Conservation (phyloP, 2,329 filamentous ascomycete genomes). For the Botrytis paeoniae region DNA sequence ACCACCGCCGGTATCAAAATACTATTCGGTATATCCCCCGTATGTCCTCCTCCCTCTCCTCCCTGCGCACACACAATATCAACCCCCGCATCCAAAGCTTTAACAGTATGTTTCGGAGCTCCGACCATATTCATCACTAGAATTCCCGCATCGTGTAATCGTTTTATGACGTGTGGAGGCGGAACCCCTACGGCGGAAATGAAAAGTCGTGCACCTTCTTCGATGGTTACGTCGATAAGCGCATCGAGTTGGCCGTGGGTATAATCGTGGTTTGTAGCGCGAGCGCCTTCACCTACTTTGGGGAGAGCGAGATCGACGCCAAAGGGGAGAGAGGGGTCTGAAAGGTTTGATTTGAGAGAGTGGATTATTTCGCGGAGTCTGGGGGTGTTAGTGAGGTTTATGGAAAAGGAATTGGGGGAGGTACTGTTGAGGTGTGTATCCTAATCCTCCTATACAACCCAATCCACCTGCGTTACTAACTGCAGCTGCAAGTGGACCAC, state of each 20-base stretch:
- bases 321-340: constrained; percentile 69
- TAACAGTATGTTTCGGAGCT: constrained; percentile 84
- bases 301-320: constrained; percentile 90
- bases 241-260: constrained; percentile 85
- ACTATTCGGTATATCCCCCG: constrained; percentile 80
- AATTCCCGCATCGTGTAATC: constrained; percentile 75
- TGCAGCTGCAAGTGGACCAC: constrained; percentile 74
- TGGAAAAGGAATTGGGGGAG: background rate
- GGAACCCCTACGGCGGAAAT: constrained; percentile 88
- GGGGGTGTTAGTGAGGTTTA: background rate
- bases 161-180: constrained; percentile 67
- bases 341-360: constrained; percentile 76
- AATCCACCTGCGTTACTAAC: constrained; percentile 76
- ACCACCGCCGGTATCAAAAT: constrained; percentile 84
- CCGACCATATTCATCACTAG: constrained; percentile 98
- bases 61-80: constrained; percentile 92
- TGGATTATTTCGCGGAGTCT: constrained; percentile 72
- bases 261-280: constrained; percentile 95
- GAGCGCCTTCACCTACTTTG: constrained; percentile 77
- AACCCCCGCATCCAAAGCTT: constrained; percentile 81
- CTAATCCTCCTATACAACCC: constrained; percentile 69
- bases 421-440: constrained; percentile 58
- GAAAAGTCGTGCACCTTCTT: constrained; percentile 79
- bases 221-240: constrained; percentile 81
- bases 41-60: constrained; percentile 90